Evolutionary conservation across 805 yeast species (phyloP).

Genomic region (Ogataea dorogensis): DNA sequence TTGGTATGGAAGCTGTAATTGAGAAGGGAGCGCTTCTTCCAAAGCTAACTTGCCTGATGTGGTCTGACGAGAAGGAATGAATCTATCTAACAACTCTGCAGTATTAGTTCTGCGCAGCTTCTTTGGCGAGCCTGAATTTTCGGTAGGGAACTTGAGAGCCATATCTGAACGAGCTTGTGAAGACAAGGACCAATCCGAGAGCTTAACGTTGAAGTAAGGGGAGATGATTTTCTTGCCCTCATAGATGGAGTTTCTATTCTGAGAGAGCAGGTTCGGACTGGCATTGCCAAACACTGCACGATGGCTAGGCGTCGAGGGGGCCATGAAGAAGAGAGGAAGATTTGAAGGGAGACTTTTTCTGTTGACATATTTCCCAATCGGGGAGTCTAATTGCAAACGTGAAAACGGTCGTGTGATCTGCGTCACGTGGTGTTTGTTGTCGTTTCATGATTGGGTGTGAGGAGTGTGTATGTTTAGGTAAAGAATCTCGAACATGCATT

Average conservation of each 20-base stretch:
- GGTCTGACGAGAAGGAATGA: conserved; percentile 57
- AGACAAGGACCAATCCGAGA: conserved; percentile 34
- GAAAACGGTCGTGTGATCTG: neutral
- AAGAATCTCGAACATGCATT: conserved; percentile 8
- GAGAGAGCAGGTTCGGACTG: conserved; percentile 31
- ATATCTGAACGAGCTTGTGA: conserved; percentile 13
- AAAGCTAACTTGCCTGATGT: conserved; percentile 44
- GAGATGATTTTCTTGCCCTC: conserved; percentile 33
- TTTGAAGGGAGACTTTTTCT: conserved; percentile 6
- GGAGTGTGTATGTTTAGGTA: neutral
- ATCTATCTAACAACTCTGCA: conserved; percentile 48
- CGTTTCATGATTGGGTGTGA: neutral
- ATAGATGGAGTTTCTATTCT: conserved; percentile 29
- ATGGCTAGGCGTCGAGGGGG: conserved; percentile 25
- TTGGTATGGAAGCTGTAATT: conserved; percentile 44
- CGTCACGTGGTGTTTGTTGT: neutral
- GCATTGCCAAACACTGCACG: conserved; percentile 33
- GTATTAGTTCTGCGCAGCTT: conserved; percentile 34
- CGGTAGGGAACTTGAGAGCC: conserved; percentile 8
- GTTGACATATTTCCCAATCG: conserved; percentile 11
- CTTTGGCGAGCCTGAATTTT: conserved; percentile 26
- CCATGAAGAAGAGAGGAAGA: conserved; percentile 9
- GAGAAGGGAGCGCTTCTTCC: conserved; percentile 20
- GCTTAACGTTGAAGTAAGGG: conserved; percentile 36
- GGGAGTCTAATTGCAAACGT: conserved; percentile 6